phyloP scores from a whole-genome alignment of 331 rosid genomes.

The Malus hybrid region DNA sequence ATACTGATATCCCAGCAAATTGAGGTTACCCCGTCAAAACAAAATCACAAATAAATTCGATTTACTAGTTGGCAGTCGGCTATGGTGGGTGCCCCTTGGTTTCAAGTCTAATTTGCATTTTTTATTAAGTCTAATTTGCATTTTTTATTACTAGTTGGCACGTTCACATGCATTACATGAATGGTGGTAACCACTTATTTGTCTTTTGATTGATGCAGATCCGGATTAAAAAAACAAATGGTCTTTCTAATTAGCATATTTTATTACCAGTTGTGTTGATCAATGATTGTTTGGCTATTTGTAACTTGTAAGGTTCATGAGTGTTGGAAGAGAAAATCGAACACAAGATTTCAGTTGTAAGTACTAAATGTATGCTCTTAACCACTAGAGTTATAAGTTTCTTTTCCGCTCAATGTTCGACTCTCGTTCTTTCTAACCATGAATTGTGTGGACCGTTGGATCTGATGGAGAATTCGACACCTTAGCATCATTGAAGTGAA shows the following conservation, averaged over 20 bases:
- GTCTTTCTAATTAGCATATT: not conserved
- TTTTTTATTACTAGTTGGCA: too few relatives aligned
- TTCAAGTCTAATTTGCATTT: too few relatives aligned
- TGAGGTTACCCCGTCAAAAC: conserved; percentile 23
- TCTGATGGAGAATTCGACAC: too few relatives aligned
- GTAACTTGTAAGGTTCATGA: too few relatives aligned
- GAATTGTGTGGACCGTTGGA: too few relatives aligned
- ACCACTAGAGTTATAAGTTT: not conserved
- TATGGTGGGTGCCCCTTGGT: too few relatives aligned
- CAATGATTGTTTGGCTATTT: not conserved
- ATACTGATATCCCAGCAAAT: conserved; percentile 17
- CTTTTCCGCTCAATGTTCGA: too few relatives aligned
- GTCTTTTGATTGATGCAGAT: not conserved
- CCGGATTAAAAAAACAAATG: not conserved
- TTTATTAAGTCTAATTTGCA: too few relatives aligned
- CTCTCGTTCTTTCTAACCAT: too few relatives aligned
- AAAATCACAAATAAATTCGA: not conserved
- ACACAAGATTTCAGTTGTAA: not conserved
- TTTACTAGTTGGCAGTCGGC: conserved; percentile 1
- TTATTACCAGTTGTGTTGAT: not conserved
- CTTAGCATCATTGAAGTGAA: too few relatives aligned
- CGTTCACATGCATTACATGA: not conserved
- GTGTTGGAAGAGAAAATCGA: too few relatives aligned
- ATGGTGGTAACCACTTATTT: not conserved
- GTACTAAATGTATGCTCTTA: not conserved